Percentiles rank a stretch among this genome's conserved stretches.
phyloP scores from a whole-genome alignment of 148 eudicot species.

The Nepenthes gracilis region DNA sequence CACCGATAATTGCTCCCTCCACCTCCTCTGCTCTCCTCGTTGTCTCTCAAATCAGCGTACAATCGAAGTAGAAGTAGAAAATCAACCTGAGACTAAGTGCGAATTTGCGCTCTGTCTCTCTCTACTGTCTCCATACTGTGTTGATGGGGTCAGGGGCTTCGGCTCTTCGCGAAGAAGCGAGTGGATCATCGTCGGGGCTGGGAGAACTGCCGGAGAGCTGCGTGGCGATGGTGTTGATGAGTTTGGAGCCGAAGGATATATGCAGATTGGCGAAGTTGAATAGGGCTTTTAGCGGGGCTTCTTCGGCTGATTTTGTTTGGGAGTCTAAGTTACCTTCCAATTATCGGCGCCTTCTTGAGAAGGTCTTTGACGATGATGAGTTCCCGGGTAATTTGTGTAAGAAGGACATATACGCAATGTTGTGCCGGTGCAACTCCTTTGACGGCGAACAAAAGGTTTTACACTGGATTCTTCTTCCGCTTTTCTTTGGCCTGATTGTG shows the following conservation, averaged over 20 bases:
- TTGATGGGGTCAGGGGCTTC: neutral
- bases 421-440: conserved; percentile 38
- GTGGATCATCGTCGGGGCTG: conserved; percentile 16
- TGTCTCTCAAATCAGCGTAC: too few species aligned
- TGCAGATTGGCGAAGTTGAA: conserved; percentile 53
- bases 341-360: conserved; percentile 30
- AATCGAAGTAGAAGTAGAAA: too few species aligned
- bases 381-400: conserved; percentile 26
- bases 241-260: conserved; percentile 57
- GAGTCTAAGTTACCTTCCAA: conserved; percentile 64
- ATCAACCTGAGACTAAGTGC: too few species aligned
- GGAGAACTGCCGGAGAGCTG: conserved; percentile 88
- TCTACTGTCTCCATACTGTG: too few species aligned
- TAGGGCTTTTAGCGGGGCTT: conserved; percentile 48
- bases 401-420: conserved; percentile 52
- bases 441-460: conserved; percentile 32
- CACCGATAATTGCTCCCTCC: too few species aligned
- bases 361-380: conserved; percentile 25
- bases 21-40: too few species aligned
- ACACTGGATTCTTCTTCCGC: neutral
- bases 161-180: neutral
- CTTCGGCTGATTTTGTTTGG: conserved; percentile 84
- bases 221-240: conserved; percentile 48
- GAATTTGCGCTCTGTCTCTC: too few species aligned
- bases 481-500: neutral